Percentiles rank a stretch among this genome's conserved stretches.
phyloP scores from a whole-genome alignment of 2,329 filamentous ascomycete species.

The Venturia asperata region DNA sequence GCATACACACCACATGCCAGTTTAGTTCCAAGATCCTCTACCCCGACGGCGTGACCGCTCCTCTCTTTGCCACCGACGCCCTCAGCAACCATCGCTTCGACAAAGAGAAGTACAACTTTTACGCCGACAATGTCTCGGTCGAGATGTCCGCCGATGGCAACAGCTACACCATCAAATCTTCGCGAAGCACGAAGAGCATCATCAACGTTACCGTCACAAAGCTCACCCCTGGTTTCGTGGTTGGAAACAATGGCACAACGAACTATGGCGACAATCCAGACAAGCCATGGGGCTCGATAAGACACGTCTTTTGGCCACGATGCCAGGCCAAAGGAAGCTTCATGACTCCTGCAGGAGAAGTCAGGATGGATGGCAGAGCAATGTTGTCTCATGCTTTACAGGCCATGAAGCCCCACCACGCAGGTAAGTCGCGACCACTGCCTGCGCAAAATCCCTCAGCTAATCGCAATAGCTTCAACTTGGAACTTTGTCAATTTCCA shows the following conservation, averaged over 20 bases:
- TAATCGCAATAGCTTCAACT: constrained; percentile 51
- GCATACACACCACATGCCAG: constrained; percentile 82
- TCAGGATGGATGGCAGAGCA: constrained; percentile 74
- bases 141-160: constrained; percentile 80
- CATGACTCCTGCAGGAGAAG: constrained; percentile 69
- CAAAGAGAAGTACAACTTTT: constrained; percentile 75
- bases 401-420: constrained; percentile 98
- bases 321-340: constrained; percentile 76
- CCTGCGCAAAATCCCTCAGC: neutral
- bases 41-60: constrained; percentile 59
- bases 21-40: constrained; percentile 94
- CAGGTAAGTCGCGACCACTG: constrained; percentile 45
- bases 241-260: constrained; percentile 75
- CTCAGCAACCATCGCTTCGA: constrained; percentile 76
- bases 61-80: constrained; percentile 75
- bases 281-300: constrained; percentile 87
- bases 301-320: constrained; percentile 90
- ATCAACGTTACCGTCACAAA: constrained; percentile 80
- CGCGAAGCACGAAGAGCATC: constrained; percentile 69
- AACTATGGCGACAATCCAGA: constrained; percentile 78
- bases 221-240: constrained; percentile 71
- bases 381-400: constrained; percentile 81
- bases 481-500: constrained; percentile 97
- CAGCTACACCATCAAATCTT: constrained; percentile 82
- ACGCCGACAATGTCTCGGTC: constrained; percentile 75